Evolutionary conservation across 106 monocot species (phyloP).

Genomic region (Dendrobium huoshanense): DNA sequence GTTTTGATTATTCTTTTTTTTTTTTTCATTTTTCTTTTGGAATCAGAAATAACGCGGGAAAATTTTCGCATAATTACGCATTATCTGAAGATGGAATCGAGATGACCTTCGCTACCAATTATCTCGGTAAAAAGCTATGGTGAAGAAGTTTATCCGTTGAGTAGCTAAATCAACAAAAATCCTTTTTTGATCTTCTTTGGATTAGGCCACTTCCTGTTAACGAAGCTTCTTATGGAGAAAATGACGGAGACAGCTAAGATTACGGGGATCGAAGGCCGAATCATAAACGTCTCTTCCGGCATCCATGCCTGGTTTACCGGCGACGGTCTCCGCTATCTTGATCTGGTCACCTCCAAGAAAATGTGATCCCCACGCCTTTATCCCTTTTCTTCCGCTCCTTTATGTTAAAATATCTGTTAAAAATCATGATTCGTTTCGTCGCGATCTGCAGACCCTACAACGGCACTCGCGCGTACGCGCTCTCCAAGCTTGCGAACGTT

Average conservation of each 20-base stretch:
- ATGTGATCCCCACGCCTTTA: slow-evolving; percentile 24
- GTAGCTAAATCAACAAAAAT: not conserved
- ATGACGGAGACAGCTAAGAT: slow-evolving; percentile 64
- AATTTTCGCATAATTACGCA: slow-evolving; percentile 54
- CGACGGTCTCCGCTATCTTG: slow-evolving; percentile 56
- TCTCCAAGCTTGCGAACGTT: slow-evolving; percentile 93
- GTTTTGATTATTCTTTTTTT: not conserved
- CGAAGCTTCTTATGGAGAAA: slow-evolving; percentile 63
- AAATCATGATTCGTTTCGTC: not conserved
- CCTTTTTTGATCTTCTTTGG: not conserved
- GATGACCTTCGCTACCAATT: slow-evolving; percentile 96
- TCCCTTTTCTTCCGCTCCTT: not conserved
- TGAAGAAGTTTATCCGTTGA: not conserved
- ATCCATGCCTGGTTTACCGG: slow-evolving; percentile 90
- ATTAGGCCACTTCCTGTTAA: slow-evolving; percentile 53
- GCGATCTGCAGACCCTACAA: slow-evolving; percentile 52
- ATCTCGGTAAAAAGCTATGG: slow-evolving; percentile 37
- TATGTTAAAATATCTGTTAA: not conserved
- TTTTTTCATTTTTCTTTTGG: not conserved
- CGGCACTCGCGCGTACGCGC: slow-evolving; percentile 72
- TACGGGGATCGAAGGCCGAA: slow-evolving; percentile 65
- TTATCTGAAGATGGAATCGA: slow-evolving; percentile 85
- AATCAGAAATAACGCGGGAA: slow-evolving; percentile 92
- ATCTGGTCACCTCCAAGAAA: slow-evolving; percentile 59
- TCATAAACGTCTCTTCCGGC: slow-evolving; percentile 89